phyloP scores from a whole-genome alignment of 495 filamentous ascomycete genomes.

The Cercophora scortea region DNA sequence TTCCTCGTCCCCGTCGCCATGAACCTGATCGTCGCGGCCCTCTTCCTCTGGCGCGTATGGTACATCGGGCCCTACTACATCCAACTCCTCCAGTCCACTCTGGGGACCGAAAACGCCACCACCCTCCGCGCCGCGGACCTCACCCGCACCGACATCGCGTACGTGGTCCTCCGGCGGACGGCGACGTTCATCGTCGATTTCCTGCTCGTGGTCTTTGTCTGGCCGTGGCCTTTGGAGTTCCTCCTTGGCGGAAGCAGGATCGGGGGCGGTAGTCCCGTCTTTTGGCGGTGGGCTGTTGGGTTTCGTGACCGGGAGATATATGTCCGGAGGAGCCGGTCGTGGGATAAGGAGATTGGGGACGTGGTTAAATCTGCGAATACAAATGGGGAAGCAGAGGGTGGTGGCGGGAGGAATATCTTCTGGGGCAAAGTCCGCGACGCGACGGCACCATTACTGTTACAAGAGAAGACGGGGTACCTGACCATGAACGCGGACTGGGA shows the following conservation, averaged over 20 bases:
- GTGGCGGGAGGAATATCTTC: constrained; percentile 16
- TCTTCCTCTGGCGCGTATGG: constrained; percentile 56
- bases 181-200: constrained; percentile 63
- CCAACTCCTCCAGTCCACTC: constrained; percentile 46
- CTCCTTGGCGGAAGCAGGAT: constrained; percentile 35
- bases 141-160: constrained; percentile 40
- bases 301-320: constrained; percentile 67
- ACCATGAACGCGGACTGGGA: constrained; percentile 76
- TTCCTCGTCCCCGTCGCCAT: constrained; percentile 65
- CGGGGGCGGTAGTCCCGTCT: constrained; percentile 48
- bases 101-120: constrained; percentile 52
- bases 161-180: constrained; percentile 45
- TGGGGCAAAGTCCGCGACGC: constrained; percentile 37
- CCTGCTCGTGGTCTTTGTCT: constrained; percentile 57
- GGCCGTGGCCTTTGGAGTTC: constrained; percentile 71
- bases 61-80: constrained; percentile 59
- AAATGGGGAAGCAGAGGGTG: neutral
- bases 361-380: constrained; percentile 23
- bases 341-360: constrained; percentile 43
- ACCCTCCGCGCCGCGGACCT: constrained; percentile 48
- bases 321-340: constrained; percentile 58
- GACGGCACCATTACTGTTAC: constrained; percentile 52
- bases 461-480: constrained; percentile 67
- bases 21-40: constrained; percentile 52
- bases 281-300: constrained; percentile 63